Evolutionary conservation across 1,284 basidiomycete genomes (phyloP).

Genomic region (Rhodotorula sp.): DNA sequence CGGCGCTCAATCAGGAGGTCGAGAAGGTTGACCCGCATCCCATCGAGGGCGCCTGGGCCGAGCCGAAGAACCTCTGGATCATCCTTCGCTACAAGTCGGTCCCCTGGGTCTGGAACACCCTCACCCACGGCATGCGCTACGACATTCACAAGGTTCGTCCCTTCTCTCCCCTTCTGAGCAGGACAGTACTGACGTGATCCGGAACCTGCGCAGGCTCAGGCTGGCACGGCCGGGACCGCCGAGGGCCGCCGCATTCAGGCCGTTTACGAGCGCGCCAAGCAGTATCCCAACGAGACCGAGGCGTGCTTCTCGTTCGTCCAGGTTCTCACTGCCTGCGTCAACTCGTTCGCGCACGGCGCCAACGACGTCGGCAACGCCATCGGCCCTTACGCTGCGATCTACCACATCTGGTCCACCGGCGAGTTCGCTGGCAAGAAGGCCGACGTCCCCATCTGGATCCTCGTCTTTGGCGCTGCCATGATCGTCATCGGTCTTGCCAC

Average conservation of each 20-base stretch:
- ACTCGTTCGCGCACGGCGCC: constrained; percentile 55
- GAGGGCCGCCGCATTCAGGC: constrained; percentile 50
- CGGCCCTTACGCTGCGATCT: constrained; percentile 53
- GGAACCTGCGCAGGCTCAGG: constrained; percentile 43
- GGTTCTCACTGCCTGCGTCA: constrained; percentile 57
- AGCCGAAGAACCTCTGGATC: constrained; percentile 54
- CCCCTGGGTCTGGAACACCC: constrained; percentile 34
- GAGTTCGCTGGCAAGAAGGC: constrained; percentile 48
- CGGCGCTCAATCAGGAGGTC: constrained; percentile 31
- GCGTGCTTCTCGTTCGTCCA: constrained; percentile 58
- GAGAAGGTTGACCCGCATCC: constrained; percentile 42
- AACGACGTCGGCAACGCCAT: constrained; percentile 53
- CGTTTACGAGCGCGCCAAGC: constrained; percentile 52
- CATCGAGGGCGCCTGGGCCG: constrained; percentile 47
- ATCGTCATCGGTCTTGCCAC: constrained; percentile 56
- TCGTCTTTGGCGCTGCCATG: constrained; percentile 52
- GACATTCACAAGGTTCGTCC: constrained; percentile 45
- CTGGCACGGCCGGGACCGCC: constrained; percentile 49
- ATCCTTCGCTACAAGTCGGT: constrained; percentile 50
- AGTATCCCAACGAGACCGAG: constrained; percentile 57
- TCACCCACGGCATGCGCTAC: constrained; percentile 46
- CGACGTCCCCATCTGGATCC: constrained; percentile 55
- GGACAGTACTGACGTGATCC: neutral
- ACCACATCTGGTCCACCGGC: constrained; percentile 50
- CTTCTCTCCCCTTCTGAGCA: neutral